Conservation (phyloP, 345 rosid genomes). For the Syzygium jambos region DNA sequence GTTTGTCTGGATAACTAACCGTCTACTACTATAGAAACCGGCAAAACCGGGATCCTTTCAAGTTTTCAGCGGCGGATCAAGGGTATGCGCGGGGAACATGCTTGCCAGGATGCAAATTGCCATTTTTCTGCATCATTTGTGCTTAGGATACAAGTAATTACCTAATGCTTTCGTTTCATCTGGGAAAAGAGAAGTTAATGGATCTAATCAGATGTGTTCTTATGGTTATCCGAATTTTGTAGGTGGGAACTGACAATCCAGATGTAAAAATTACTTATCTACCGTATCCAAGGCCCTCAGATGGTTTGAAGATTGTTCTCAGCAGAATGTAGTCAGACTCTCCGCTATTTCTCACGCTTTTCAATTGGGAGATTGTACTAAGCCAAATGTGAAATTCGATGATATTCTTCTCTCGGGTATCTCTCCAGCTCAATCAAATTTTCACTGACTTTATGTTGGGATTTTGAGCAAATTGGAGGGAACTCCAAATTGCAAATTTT, state of each 20-base stretch:
- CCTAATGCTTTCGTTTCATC: background rate
- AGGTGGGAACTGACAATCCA: constrained; percentile 28
- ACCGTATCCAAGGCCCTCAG: constrained; percentile 14
- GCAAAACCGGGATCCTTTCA: constrained; percentile 9
- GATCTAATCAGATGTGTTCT: background rate
- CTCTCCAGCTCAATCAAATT: too few relatives aligned
- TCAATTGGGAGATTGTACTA: background rate
- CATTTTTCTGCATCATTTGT: constrained; percentile 24
- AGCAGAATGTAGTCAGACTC: background rate
- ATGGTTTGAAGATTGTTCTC: constrained; percentile 17
- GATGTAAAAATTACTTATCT: constrained; percentile 13
- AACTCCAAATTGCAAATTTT: too few relatives aligned
- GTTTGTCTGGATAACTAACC: background rate
- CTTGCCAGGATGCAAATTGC: constrained; percentile 22
- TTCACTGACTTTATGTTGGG: too few relatives aligned
- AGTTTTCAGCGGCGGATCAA: constrained; percentile 18
- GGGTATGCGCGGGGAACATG: constrained; percentile 25
- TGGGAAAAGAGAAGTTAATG: background rate
- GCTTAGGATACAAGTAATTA: constrained; percentile 27
- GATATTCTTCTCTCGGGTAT: too few relatives aligned
- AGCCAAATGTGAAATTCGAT: too few relatives aligned
- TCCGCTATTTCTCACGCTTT: background rate
- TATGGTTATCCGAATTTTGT: background rate
- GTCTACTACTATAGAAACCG: constrained; percentile 4
- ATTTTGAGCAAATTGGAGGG: too few relatives aligned